Base-by-base conservation (phyloP, 257 asterid genomes). In the Pogostemon cablin region DNA sequence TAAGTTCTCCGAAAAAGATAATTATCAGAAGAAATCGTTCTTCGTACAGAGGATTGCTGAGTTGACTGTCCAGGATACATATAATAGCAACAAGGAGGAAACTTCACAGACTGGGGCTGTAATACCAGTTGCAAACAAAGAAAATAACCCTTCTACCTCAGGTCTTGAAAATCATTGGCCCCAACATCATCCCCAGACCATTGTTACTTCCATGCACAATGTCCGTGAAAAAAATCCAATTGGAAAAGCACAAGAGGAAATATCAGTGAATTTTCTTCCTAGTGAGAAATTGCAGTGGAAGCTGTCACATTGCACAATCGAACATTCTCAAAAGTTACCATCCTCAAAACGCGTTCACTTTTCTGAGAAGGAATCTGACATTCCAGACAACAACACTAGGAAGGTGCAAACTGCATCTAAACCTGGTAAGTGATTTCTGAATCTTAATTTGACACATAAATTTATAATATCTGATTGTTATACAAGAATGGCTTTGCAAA, bases 281-380 rank as follows among this genome's bases (percentile, higher is more conserved):
- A 10, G 53, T 35, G 75, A 76, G 59, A 79, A 73, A 68, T 68
- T 52, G 54, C 80, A 72, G 20, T 37, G 63, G 74, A 39, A 58
- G 50, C 68, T 65, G 60, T 54, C 78, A 69, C 75, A 38, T 40
- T 50, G 79, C 53, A 68, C 65, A 53, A 69, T 65, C 58, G 71
- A 54, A 77, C 58, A 53, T 79, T 77, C 65, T 76, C 57, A 49
- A 65, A 74, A 67, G 74, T 49, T 60, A 69, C 74, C 78, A 62
- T 62, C 84, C 68, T 70, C 75, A 74, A 90, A 82, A 79, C 87
- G 84, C 65, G 91, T 86, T 60, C 82, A 61, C 53, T 88, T 90
- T 79, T 73, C 72, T 71, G 93, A 80, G 72, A 42, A 25, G 65
- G 79, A 83, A 74, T 64, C 74, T 57, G 65, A 70, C 65, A 54